phyloP scores from a whole-genome alignment of 2,329 filamentous ascomycete genomes.

The Clarireedia monteithiana region DNA sequence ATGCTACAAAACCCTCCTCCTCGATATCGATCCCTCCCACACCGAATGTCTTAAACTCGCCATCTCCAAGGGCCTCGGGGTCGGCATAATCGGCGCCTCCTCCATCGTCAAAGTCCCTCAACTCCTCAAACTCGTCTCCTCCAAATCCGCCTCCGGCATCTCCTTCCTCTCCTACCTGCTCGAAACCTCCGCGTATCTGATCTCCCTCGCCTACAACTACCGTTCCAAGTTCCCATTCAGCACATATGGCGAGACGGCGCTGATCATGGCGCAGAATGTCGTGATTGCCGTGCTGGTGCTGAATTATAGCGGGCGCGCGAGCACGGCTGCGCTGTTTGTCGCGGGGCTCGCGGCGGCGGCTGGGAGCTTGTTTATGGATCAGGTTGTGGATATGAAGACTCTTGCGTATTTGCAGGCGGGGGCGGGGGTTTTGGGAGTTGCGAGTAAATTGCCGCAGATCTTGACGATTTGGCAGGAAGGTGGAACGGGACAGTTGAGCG shows the following conservation, averaged over 20 bases:
- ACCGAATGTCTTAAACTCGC: conserved; percentile 79
- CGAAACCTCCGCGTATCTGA: conserved; percentile 81
- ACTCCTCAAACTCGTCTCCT: conserved; percentile 82
- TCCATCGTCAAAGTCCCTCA: conserved; percentile 95
- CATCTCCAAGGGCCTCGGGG: conserved; percentile 84
- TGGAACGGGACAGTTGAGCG: conserved; percentile 89
- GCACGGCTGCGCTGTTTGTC: conserved; percentile 68
- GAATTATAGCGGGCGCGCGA: conserved; percentile 64
- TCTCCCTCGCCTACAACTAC: conserved; percentile 85
- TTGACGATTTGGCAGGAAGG: conserved; percentile 75
- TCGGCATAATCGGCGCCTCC: conserved; percentile 86
- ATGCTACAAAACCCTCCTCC: conserved; percentile 82
- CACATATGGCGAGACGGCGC: conserved; percentile 90
- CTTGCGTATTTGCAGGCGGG: conserved; percentile 67
- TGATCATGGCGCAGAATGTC: conserved; percentile 89
- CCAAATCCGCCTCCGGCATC: conserved; percentile 73
- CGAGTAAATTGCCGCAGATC: conserved; percentile 93
- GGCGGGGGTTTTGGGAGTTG: conserved; percentile 73
- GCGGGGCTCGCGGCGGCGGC: conserved; percentile 64
- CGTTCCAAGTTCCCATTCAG: conserved; percentile 90
- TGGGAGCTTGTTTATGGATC: conserved; percentile 62
- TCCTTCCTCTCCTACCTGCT: conserved; percentile 88
- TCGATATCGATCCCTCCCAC: conserved; percentile 74
- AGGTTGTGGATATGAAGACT: conserved; percentile 47
- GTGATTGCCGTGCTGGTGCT: conserved; percentile 82